Percentiles rank a stretch among this genome's conserved stretches.
Evolutionary conservation across 805 yeast genomes (phyloP).

Genomic region (Saccharomycopsis synnaedendra): DNA sequence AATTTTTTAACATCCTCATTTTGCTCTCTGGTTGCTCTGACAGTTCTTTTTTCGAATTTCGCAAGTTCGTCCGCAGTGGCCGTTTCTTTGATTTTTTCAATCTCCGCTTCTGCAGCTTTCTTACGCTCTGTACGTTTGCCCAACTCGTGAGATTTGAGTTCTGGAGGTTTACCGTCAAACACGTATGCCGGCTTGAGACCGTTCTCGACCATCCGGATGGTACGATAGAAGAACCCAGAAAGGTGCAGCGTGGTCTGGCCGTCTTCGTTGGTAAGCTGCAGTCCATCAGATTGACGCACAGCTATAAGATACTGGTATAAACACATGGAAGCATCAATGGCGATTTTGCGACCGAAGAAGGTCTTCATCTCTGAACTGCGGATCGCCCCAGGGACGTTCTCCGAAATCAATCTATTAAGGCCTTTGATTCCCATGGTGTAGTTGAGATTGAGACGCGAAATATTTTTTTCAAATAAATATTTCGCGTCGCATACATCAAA

Average conservation of each 20-base stretch:
- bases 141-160: conserved; percentile 83
- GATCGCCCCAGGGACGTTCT: conserved; percentile 80
- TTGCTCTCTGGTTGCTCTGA: conserved; percentile 78
- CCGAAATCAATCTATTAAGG: conserved; percentile 73
- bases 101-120: conserved; percentile 70
- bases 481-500: no score
- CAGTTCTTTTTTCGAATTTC: conserved; percentile 77
- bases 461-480: no score
- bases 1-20: conserved; percentile 87
- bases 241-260: conserved; percentile 93
- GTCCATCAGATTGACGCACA: conserved; percentile 96
- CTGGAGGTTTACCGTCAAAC: conserved; percentile 97
- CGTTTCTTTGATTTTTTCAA: conserved; percentile 66
- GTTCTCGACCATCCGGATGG: conserved; percentile 77
- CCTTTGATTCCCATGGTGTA: conserved; percentile 37
- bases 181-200: conserved; percentile 97
- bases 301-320: conserved; percentile 92
- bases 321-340: conserved; percentile 94
- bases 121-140: conserved; percentile 73
- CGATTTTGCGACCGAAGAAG: conserved; percentile 91
- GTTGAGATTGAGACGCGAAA: no score
- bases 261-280: conserved; percentile 70
- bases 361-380: conserved; percentile 71
- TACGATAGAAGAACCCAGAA: conserved; percentile 94
- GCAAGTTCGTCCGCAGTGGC: conserved; percentile 58